phyloP scores from a whole-genome alignment of 345 rosid species.

The Eucalyptus polyanthemos region DNA sequence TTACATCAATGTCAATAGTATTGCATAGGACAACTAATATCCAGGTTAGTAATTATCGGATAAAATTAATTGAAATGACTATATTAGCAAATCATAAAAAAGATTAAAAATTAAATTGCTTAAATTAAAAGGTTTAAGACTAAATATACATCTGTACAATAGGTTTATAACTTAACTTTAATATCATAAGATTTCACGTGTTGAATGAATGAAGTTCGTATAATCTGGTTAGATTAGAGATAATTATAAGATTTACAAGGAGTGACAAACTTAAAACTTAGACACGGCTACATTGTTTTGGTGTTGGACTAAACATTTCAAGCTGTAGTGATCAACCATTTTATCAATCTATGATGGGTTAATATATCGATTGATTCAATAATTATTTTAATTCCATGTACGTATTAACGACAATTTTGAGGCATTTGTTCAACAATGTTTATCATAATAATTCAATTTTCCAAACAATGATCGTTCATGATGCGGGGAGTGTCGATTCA shows the following conservation, averaged over 20 bases:
- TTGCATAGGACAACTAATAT: rapidly evolving
- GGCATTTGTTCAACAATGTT: neutral
- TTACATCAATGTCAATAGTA: rapidly evolving
- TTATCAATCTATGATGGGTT: neutral
- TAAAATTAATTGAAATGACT: neutral
- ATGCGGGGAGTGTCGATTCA: neutral
- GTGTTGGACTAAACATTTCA: neutral
- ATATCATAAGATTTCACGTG: neutral
- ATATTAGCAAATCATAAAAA: neutral
- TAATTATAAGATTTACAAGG: neutral
- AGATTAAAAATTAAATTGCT: neutral
- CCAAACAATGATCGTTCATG: neutral
- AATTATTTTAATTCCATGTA: neutral
- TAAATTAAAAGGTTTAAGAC: neutral
- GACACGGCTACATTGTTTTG: neutral
- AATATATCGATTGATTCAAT: neutral
- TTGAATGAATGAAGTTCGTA: neutral
- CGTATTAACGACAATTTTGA: neutral
- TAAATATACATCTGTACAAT: neutral
- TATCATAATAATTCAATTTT: neutral
- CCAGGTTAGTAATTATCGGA: rapidly evolving
- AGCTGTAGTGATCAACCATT: neutral
- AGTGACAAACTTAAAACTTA: neutral
- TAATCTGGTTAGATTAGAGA: neutral
- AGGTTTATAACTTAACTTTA: neutral